A percentile compares a stretch with the other conserved stretches of the same genome.
These are phyloP conservation scores for Suhomyces ambrosiae DNA, from an alignment of 1,139 yeast genomes.

Conservation along the genomic window DNA sequence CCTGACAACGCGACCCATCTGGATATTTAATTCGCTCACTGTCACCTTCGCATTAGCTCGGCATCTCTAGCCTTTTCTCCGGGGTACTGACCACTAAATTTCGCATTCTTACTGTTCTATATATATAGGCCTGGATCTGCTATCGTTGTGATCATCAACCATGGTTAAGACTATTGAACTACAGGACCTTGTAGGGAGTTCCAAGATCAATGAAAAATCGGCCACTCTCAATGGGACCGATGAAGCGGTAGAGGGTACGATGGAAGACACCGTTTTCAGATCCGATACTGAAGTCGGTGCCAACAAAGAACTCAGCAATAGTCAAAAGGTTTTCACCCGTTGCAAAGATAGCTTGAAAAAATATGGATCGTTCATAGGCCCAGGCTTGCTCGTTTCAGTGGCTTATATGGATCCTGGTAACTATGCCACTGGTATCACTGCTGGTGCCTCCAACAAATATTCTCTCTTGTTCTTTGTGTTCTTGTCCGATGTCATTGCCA, in stretches of 20 bases:
- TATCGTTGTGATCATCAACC: too few species aligned
- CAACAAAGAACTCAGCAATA: background rate
- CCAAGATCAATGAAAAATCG: background rate
- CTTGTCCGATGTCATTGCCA: constrained; percentile 69
- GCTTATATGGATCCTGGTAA: constrained; percentile 89
- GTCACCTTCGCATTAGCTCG: too few species aligned
- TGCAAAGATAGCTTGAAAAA: constrained; percentile 27
- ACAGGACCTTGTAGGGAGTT: background rate
- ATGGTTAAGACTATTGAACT: background rate
- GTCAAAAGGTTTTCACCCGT: background rate
- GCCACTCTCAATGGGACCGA: background rate
- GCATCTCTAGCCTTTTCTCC: too few species aligned
- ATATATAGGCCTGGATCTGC: too few species aligned
- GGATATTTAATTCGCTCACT: too few species aligned
- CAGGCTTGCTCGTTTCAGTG: constrained; percentile 74
- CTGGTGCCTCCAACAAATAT: constrained; percentile 70
- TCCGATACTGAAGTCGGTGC: background rate
- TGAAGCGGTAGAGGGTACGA: background rate
- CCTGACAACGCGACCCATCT: too few species aligned
- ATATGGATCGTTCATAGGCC: constrained; percentile 68
- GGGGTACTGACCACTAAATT: too few species aligned
- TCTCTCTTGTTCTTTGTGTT: constrained; percentile 67
- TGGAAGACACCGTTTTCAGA: background rate
- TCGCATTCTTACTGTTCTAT: too few species aligned
- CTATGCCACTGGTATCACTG: constrained; percentile 76